Percentiles rank a stretch among this genome's conserved stretches.
These are phyloP conservation scores for Neocallimastix lanati DNA, from an alignment of 192 early-diverging fungal species.

Conservation along the genomic window DNA sequence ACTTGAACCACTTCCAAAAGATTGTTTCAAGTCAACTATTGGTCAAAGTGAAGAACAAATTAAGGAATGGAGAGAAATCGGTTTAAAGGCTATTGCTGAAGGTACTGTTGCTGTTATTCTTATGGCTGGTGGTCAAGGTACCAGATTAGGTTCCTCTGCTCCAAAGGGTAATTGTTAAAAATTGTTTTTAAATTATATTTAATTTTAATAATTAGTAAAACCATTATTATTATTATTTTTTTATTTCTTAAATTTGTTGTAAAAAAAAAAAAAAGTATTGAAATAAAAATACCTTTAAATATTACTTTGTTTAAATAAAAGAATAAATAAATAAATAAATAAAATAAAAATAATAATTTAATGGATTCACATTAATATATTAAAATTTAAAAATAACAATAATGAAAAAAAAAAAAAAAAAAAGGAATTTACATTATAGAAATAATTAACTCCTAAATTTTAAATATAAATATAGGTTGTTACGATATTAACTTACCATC, in stretches of 20 bases:
- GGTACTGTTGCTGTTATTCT: conserved; percentile 88
- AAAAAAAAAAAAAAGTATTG: too few species aligned
- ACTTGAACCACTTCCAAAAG: conserved; percentile 58
- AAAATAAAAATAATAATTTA: too few species aligned
- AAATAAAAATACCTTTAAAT: too few species aligned
- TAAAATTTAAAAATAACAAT: too few species aligned
- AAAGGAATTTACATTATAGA: too few species aligned
- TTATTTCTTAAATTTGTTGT: too few species aligned
- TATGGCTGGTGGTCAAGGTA: conserved; percentile 79
- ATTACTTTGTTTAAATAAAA: too few species aligned
- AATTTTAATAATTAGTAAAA: not conserved
- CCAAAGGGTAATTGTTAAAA: conserved; percentile 1
- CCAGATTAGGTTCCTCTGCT: conserved; percentile 39
- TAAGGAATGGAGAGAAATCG: conserved; percentile 48
- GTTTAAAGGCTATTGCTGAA: conserved; percentile 58
- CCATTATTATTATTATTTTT: too few species aligned
- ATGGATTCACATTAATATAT: too few species aligned
- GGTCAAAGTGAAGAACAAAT: conserved; percentile 25
- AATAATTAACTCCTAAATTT: too few species aligned
- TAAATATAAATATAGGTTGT: conserved; percentile 78
- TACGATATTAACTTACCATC: conserved; percentile 87
- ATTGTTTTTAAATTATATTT: conserved; percentile 5
- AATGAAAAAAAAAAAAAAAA: too few species aligned
- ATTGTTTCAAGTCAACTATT: conserved; percentile 41
- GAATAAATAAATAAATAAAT: too few species aligned